Conservation (phyloP, 208 protist species). For the Trypanosoma lewisi region DNA sequence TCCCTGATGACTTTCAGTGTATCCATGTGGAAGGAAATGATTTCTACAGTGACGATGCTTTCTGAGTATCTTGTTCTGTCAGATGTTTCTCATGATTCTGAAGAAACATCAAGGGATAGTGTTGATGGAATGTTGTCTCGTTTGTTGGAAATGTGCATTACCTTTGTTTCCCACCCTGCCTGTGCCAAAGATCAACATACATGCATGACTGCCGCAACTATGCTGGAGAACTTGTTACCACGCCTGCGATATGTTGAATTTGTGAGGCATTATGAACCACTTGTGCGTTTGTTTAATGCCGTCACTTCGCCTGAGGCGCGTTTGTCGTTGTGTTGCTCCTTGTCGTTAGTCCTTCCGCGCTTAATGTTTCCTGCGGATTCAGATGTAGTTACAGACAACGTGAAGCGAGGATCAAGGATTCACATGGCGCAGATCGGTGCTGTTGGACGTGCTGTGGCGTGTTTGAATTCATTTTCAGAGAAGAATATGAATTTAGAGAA, state of each 20-base stretch:
- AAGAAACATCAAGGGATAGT: not conserved
- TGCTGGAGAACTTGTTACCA: constrained; percentile 28
- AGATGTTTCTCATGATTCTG: constrained; percentile 2
- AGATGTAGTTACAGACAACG: not conserved
- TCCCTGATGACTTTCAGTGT: constrained; percentile 71
- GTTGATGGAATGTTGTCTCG: constrained; percentile 50
- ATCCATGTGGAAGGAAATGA: constrained; percentile 86
- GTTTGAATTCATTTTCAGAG: constrained; percentile 76
- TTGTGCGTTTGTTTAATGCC: constrained; percentile 77
- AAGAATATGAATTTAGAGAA: constrained; percentile 42
- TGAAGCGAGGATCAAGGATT: not conserved
- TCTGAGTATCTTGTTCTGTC: constrained; percentile 28
- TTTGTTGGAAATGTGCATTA: constrained; percentile 78
- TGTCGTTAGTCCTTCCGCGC: constrained; percentile 24
- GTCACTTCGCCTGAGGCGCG: constrained; percentile 73
- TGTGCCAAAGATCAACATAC: constrained; percentile 62
- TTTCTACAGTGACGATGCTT: constrained; percentile 72
- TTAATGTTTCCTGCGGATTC: not conserved
- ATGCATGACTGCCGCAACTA: constrained; percentile 39
- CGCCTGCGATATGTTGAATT: constrained; percentile 26
- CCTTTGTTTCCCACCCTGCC: constrained; percentile 75
- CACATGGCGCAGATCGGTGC: constrained; percentile 49
- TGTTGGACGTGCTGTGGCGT: constrained; percentile 53
- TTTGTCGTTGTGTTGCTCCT: constrained; percentile 46
- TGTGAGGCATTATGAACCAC: constrained; percentile 52